These are phyloP conservation scores for Tricholoma hemisulphureum DNA, from an alignment of 768 basidiomycete genomes.

Conservation along the genomic window DNA sequence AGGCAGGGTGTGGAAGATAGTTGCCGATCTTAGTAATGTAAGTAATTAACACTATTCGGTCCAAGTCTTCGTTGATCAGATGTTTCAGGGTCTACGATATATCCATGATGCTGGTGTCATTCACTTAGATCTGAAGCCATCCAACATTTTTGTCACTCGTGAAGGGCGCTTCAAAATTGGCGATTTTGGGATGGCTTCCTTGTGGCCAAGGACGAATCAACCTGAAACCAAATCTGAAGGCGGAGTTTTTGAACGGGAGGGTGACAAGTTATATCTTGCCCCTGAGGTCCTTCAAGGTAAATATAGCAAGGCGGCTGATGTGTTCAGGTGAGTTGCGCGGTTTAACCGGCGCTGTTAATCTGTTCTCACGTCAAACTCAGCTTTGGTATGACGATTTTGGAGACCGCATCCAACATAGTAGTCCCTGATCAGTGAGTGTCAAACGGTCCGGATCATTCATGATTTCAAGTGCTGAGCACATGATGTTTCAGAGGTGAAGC, in stretches of 20 bases:
- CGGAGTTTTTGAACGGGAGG: constrained; percentile 85
- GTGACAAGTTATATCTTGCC: constrained; percentile 95
- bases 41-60: constrained; percentile 39
- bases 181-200: constrained; percentile 97
- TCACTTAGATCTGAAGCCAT: constrained; percentile 96
- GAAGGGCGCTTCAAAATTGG: constrained; percentile 93
- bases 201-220: constrained; percentile 70
- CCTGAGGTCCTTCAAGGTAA: constrained; percentile 90
- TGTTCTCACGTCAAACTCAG: constrained; percentile 53
- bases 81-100: constrained; percentile 74
- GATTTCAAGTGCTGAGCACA: constrained; percentile 23
- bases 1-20: constrained; percentile 92
- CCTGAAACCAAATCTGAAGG: constrained; percentile 27
- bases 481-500: constrained; percentile 69
- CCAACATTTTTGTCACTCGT: constrained; percentile 89
- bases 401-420: constrained; percentile 92
- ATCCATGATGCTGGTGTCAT: constrained; percentile 88
- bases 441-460: constrained; percentile 16
- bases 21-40: constrained; percentile 87
- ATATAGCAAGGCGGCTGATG: constrained; percentile 92
- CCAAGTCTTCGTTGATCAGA: constrained; percentile 29
- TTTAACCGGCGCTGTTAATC: constrained; percentile 27
- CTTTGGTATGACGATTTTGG: constrained; percentile 93
- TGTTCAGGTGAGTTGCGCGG: constrained; percentile 79
- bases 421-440: constrained; percentile 90